Evolutionary conservation across 768 basidiomycete genomes (phyloP).

Genomic region (Pleurotus platypus): DNA sequence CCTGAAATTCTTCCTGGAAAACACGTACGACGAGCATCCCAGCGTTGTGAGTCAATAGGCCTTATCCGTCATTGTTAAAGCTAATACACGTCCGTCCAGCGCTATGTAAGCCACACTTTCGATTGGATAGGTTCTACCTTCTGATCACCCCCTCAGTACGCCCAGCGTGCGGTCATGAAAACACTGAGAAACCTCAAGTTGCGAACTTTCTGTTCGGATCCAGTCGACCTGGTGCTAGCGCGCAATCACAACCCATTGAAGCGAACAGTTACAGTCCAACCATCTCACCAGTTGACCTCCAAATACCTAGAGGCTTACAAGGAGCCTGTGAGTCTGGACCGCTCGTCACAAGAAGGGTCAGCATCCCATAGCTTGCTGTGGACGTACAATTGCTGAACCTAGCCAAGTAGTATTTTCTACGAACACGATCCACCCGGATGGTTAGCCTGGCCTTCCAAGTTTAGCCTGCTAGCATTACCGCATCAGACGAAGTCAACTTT

Average conservation of each 20-base stretch:
- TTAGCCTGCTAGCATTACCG: conserved; percentile 46
- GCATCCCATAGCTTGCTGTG: conserved; percentile 16
- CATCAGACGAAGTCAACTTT: conserved; percentile 46
- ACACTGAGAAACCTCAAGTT: conserved; percentile 75
- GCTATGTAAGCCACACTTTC: conserved; percentile 44
- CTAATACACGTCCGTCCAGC: conserved; percentile 27
- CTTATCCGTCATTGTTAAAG: neutral
- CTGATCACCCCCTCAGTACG: conserved; percentile 41
- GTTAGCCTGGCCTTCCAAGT: conserved; percentile 54
- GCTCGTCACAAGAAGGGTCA: conserved; percentile 39
- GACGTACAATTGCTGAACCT: conserved; percentile 7
- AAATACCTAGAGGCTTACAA: conserved; percentile 56
- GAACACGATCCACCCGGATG: conserved; percentile 65
- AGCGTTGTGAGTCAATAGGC: conserved; percentile 47
- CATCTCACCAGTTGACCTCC: conserved; percentile 48
- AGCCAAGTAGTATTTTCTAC: conserved; percentile 38
- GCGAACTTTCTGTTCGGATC: conserved; percentile 59
- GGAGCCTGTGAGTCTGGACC: conserved; percentile 37
- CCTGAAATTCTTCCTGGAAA: conserved; percentile 56
- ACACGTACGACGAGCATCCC: conserved; percentile 59
- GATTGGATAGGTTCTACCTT: neutral
- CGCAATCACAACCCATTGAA: conserved; percentile 68
- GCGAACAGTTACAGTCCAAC: conserved; percentile 42
- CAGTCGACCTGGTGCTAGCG: conserved; percentile 58
- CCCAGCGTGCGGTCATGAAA: conserved; percentile 75